Evolutionary conservation across 495 filamentous ascomycete species (phyloP).

Genomic region (Mycothermus thermophilus): DNA sequence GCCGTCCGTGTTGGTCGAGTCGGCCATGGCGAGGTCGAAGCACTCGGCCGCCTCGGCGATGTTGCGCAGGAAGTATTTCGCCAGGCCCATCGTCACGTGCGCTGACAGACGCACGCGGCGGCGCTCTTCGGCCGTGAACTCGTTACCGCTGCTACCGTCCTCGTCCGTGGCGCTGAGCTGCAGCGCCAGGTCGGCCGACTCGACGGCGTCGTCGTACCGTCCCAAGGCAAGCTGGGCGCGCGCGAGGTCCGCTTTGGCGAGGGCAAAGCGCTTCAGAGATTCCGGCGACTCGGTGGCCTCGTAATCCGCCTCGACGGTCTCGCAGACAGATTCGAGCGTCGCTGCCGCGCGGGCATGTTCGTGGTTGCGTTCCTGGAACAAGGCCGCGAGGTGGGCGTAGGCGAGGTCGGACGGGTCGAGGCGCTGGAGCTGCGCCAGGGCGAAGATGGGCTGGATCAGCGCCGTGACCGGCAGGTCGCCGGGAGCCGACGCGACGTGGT

Average conservation of each 20-base stretch:
- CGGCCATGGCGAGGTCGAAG: conserved; percentile 70
- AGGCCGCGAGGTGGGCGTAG: conserved; percentile 61
- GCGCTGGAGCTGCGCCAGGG: conserved; percentile 61
- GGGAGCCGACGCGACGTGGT: conserved; percentile 47
- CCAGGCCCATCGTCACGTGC: conserved; percentile 73
- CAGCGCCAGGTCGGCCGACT: conserved; percentile 58
- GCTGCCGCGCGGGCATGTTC: conserved; percentile 50
- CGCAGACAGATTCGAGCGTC: conserved; percentile 51
- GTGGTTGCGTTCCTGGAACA: conserved; percentile 67
- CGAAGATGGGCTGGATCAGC: conserved; percentile 62
- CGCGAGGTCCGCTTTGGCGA: conserved; percentile 79
- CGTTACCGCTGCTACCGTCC: conserved; percentile 34
- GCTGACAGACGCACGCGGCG: conserved; percentile 62
- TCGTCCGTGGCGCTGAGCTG: conserved; percentile 58
- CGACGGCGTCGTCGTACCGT: conserved; percentile 49
- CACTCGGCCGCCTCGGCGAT: conserved; percentile 55
- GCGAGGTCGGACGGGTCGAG: conserved; percentile 53
- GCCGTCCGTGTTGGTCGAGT: conserved; percentile 59
- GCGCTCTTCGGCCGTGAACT: conserved; percentile 39
- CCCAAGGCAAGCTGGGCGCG: conserved; percentile 57
- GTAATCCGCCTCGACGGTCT: conserved; percentile 60
- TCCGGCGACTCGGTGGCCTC: conserved; percentile 64
- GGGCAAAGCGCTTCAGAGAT: conserved; percentile 59
- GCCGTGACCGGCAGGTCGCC: conserved; percentile 44
- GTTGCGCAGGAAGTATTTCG: conserved; percentile 52